Evolutionary conservation across 441 rosid species (phyloP).

Genomic region (Populus hybrid): DNA sequence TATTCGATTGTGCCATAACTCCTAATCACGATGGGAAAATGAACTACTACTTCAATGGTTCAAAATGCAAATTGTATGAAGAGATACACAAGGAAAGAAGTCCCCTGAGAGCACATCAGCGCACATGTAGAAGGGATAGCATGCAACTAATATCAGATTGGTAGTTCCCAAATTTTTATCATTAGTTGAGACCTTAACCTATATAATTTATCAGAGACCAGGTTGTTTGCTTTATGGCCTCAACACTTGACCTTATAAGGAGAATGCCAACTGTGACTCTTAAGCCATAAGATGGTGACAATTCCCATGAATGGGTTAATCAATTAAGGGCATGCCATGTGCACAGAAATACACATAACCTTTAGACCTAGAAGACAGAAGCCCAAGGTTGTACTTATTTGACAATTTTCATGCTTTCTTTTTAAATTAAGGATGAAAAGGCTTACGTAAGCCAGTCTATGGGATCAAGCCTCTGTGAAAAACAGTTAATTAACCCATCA

Average conservation of each 20-base stretch:
- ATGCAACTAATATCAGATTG: not conserved
- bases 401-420: not conserved
- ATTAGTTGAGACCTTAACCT: not conserved
- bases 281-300: not conserved
- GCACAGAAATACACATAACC: not conserved
- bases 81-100: not conserved
- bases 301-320: not conserved
- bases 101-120: not conserved
- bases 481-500: conserved; percentile 56
- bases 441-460: conserved; percentile 99
- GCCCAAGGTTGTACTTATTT: not conserved
- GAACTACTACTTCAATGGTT: not conserved
- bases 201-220: not conserved
- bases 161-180: not conserved
- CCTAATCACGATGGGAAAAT: not conserved
- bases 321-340: not conserved
- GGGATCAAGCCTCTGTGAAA: conserved; percentile 86
- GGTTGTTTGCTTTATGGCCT: not conserved
- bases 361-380: not conserved
- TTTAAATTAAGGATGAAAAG: not conserved
- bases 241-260: not conserved
- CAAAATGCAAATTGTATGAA: not conserved
- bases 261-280: not conserved
- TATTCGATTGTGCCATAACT: not conserved
- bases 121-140: not conserved